Evolutionary conservation across 306 rosid genomes (phyloP).

Genomic region (Sicyos baderoa): DNA sequence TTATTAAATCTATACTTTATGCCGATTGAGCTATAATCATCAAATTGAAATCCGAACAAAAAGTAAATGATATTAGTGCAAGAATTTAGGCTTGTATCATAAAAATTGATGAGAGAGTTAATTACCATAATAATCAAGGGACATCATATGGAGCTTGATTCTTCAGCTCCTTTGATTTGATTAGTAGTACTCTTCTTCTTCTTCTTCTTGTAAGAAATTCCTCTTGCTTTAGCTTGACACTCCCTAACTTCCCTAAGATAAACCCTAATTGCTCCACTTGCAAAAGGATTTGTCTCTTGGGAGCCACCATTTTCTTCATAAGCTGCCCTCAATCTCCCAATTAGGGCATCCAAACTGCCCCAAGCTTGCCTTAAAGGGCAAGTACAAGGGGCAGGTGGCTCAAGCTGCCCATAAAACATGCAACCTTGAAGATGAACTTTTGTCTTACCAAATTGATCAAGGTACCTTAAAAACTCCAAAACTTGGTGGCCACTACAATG

Average conservation of each 20-base stretch:
- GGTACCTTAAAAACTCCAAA: slow-evolving; percentile 68
- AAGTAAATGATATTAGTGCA: no score
- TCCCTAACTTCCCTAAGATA: slow-evolving; percentile 85
- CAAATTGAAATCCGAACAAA: no score
- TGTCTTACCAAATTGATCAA: slow-evolving; percentile 94
- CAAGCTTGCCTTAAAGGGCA: slow-evolving; percentile 92
- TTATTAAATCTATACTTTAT: no score
- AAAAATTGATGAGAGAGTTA: no score
- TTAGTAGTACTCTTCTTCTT: slow-evolving; percentile 43
- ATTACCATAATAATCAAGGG: neutral
- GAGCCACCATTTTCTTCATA: slow-evolving; percentile 89
- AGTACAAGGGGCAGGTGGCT: slow-evolving; percentile 90
- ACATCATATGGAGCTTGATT: slow-evolving; percentile 25
- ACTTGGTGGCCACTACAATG: slow-evolving; percentile 82
- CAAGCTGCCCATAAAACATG: slow-evolving; percentile 84
- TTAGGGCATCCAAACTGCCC: slow-evolving; percentile 95
- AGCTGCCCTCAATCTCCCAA: slow-evolving; percentile 92
- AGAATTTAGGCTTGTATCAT: no score
- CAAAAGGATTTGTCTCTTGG: slow-evolving; percentile 71
- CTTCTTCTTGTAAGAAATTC: slow-evolving; percentile 91
- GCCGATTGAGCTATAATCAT: no score
- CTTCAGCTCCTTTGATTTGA: slow-evolving; percentile 38
- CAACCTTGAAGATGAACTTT: slow-evolving; percentile 88
- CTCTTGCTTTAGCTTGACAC: slow-evolving; percentile 90
- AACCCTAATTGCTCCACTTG: slow-evolving; percentile 66